phyloP scores from a whole-genome alignment of 768 basidiomycete genomes.

The Gyrodon lividus region DNA sequence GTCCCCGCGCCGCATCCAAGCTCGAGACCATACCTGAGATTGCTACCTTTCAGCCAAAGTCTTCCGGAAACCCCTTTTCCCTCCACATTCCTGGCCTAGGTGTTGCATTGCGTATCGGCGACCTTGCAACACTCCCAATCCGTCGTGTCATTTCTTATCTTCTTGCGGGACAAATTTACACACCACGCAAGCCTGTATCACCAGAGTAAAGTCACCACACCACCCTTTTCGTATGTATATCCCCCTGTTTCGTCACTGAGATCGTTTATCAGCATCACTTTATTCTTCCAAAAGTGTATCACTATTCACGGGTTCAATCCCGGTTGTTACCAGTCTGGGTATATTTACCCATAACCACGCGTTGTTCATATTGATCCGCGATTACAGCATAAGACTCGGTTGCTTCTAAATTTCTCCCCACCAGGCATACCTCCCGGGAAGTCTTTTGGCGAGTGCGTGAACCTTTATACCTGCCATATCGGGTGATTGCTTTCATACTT shows the following conservation, averaged over 20 bases:
- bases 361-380: background rate
- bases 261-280: slow-evolving; percentile 1
- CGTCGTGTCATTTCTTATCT: slow-evolving; percentile 24
- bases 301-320: slow-evolving; percentile 2
- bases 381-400: background rate
- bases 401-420: background rate
- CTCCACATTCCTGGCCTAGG: slow-evolving; percentile 28
- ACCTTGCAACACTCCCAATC: slow-evolving; percentile 29
- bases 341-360: background rate
- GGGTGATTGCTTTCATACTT: slow-evolving; percentile 31
- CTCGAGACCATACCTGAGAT: slow-evolving; percentile 42
- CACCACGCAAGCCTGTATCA: slow-evolving; percentile 14
- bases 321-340: background rate
- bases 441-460: background rate
- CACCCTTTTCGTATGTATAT: background rate
- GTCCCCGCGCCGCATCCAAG: slow-evolving; percentile 22
- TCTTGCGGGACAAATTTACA: slow-evolving; percentile 24
- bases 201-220: background rate
- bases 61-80: slow-evolving; percentile 10
- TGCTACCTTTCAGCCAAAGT: slow-evolving; percentile 28
- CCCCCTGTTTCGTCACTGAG: slow-evolving; percentile 2
- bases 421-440: background rate
- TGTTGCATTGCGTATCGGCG: slow-evolving; percentile 29
- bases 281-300: slow-evolving; percentile 18
- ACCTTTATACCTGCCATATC: slow-evolving; percentile 24